Evolutionary conservation across 1,284 basidiomycete genomes (phyloP).

Genomic region (Golubevia pallescens): DNA sequence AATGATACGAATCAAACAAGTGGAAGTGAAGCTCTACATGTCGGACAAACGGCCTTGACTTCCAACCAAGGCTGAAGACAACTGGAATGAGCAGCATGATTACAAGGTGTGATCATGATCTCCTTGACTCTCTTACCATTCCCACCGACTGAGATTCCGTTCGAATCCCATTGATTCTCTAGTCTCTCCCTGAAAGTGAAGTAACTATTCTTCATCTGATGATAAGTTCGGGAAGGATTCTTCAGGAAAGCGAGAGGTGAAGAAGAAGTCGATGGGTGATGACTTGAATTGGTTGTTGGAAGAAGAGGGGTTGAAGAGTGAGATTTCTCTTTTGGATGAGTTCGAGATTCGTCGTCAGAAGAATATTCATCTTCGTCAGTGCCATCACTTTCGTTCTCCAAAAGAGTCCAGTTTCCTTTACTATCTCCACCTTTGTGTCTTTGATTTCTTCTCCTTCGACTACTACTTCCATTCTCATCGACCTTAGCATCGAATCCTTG

Average conservation of each 20-base stretch:
- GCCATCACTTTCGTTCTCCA: constrained; percentile 12
- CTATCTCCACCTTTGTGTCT: constrained; percentile 10
- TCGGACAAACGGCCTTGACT: constrained; percentile 23
- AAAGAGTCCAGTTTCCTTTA: constrained; percentile 6
- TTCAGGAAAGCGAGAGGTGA: constrained; percentile 2
- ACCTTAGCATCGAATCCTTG: constrained; percentile 9
- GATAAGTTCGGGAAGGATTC: background rate
- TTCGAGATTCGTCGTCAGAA: constrained; percentile 2
- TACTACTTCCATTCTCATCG: constrained; percentile 8
- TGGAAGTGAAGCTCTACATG: too few species aligned
- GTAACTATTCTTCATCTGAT: constrained; percentile 2
- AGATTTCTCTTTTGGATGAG: constrained; percentile 8
- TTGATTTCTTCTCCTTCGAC: constrained; percentile 1
- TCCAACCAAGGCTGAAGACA: constrained; percentile 49
- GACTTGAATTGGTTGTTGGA: background rate
- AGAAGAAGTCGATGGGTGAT: constrained; percentile 2
- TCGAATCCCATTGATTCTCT: background rate
- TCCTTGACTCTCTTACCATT: constrained; percentile 8
- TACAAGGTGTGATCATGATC: constrained; percentile 49
- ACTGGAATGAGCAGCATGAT: constrained; percentile 45
- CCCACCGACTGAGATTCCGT: constrained; percentile 8
- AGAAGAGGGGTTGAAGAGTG: background rate
- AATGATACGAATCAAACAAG: too few species aligned
- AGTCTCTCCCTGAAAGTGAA: constrained; percentile 3
- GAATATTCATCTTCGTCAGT: constrained; percentile 14